phyloP scores from a whole-genome alignment of 2,329 filamentous ascomycete species.

The Neoascochyta sp. region DNA sequence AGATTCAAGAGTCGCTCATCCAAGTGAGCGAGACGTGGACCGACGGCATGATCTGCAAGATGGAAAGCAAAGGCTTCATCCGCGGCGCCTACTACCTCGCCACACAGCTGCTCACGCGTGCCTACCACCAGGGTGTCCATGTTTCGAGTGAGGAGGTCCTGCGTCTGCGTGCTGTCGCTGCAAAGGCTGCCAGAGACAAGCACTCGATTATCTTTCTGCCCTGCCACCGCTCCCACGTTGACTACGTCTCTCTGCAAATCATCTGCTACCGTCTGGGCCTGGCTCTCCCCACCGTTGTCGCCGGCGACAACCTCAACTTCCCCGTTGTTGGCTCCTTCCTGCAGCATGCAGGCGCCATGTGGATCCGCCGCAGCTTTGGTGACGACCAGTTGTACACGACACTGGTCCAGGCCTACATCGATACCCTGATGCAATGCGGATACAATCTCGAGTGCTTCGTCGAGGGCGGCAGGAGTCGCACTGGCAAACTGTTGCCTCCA shows the following conservation, averaged over 20 bases:
- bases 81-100: slow-evolving; percentile 83
- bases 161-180: slow-evolving; percentile 74
- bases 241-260: slow-evolving; percentile 91
- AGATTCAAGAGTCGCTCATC: slow-evolving; percentile 69
- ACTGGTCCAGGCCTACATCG: slow-evolving; percentile 93
- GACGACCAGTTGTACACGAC: slow-evolving; percentile 87
- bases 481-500: slow-evolving; percentile 86
- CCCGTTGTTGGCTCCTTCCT: slow-evolving; percentile 84
- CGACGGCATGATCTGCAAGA: slow-evolving; percentile 97
- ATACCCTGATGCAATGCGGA: slow-evolving; percentile 82
- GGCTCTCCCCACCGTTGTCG: slow-evolving; percentile 83
- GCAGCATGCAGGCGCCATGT: slow-evolving; percentile 95
- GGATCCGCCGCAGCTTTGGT: slow-evolving; percentile 87
- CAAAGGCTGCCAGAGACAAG: slow-evolving; percentile 77
- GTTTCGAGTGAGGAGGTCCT: slow-evolving; percentile 93
- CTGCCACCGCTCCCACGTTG: slow-evolving; percentile 90
- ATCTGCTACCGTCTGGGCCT: slow-evolving; percentile 94
- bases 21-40: slow-evolving; percentile 84
- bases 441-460: slow-evolving; percentile 98
- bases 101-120: slow-evolving; percentile 83
- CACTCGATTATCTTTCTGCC: slow-evolving; percentile 95
- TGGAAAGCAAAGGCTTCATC: slow-evolving; percentile 92
- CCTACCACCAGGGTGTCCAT: slow-evolving; percentile 97
- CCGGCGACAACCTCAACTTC: slow-evolving; percentile 95
- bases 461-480: slow-evolving; percentile 90